Percentiles rank a stretch among this genome's conserved stretches.
Conservation (phyloP, 2,329 filamentous ascomycete species). For the Dactylellina sp. region DNA sequence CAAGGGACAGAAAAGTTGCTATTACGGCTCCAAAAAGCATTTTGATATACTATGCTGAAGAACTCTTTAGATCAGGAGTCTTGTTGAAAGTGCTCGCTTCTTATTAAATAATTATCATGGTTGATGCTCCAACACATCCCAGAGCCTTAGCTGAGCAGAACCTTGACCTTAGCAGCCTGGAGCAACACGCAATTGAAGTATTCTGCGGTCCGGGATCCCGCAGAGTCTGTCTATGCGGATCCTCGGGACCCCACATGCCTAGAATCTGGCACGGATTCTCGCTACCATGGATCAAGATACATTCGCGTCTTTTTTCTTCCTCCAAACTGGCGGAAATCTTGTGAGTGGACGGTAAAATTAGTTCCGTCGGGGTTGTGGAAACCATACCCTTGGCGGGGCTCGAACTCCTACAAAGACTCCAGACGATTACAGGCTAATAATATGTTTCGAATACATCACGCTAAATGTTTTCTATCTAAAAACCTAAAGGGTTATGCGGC, state of each 20-base stretch:
- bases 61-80: neutral
- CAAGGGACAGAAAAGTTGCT: slow-evolving; percentile 18
- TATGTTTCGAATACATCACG: too few species aligned
- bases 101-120: neutral
- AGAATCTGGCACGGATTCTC: slow-evolving; percentile 13
- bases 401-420: neutral
- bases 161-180: slow-evolving; percentile 1
- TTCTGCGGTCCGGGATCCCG: slow-evolving; percentile 50
- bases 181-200: neutral
- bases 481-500: too few species aligned
- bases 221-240: slow-evolving; percentile 5
- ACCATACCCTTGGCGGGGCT: neutral
- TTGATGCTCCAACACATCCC: neutral
- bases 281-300: slow-evolving; percentile 33
- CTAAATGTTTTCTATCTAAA: too few species aligned
- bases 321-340: neutral
- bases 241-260: slow-evolving; percentile 30
- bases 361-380: slow-evolving; percentile 14
- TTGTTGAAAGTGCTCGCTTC: neutral
- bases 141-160: too few species aligned
- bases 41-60: slow-evolving; percentile 1
- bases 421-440: too few species aligned
- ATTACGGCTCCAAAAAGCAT: slow-evolving; percentile 59
- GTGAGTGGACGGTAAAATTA: slow-evolving; percentile 2
- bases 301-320: neutral